Percentiles rank a stretch among this genome's conserved stretches.
phyloP scores from a whole-genome alignment of 108 stramenopile species.

The Mayamaea pseudoterrestris region DNA sequence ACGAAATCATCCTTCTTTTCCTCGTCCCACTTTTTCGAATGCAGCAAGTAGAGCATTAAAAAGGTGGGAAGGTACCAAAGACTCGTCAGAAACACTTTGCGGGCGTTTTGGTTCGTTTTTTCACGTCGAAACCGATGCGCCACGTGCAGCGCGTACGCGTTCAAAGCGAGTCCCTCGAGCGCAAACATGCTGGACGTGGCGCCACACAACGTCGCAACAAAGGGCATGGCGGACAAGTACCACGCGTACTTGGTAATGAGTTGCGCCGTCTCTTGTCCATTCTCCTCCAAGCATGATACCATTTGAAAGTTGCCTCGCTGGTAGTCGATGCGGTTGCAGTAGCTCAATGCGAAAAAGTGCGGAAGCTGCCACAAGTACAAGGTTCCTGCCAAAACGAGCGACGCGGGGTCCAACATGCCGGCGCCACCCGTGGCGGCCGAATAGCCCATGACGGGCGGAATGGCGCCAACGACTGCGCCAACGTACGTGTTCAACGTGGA shows the following conservation, averaged over 20 bases:
- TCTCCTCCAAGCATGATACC: constrained; percentile 46
- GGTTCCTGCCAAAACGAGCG: constrained; percentile 68
- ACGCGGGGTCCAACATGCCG: constrained; percentile 50
- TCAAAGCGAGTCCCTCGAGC: constrained; percentile 80
- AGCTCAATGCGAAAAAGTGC: constrained; percentile 96
- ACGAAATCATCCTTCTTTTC: constrained; percentile 27
- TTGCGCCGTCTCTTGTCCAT: constrained; percentile 70
- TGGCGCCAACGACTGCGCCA: constrained; percentile 95
- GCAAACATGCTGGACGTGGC: constrained; percentile 95
- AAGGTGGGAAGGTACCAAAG: constrained; percentile 95
- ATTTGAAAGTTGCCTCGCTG: constrained; percentile 67
- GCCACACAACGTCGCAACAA: constrained; percentile 61
- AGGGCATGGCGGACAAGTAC: constrained; percentile 79
- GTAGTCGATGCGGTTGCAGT: constrained; percentile 87
- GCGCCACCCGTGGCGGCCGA: constrained; percentile 85
- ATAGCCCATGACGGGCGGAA: constrained; percentile 99
- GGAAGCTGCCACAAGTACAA: constrained; percentile 98
- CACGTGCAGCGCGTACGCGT: constrained; percentile 69
- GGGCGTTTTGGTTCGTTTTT: constrained; percentile 85
- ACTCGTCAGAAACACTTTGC: constrained; percentile 87
- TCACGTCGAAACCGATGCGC: constrained; percentile 75
- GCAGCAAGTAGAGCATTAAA: constrained; percentile 87
- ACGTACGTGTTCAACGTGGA: constrained; percentile 95
- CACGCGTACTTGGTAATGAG: constrained; percentile 75
- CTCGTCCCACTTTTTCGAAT: constrained; percentile 78